Base-by-base conservation (phyloP, 352 stramenopile species). In the Halophytophthora batemanensis region DNA sequence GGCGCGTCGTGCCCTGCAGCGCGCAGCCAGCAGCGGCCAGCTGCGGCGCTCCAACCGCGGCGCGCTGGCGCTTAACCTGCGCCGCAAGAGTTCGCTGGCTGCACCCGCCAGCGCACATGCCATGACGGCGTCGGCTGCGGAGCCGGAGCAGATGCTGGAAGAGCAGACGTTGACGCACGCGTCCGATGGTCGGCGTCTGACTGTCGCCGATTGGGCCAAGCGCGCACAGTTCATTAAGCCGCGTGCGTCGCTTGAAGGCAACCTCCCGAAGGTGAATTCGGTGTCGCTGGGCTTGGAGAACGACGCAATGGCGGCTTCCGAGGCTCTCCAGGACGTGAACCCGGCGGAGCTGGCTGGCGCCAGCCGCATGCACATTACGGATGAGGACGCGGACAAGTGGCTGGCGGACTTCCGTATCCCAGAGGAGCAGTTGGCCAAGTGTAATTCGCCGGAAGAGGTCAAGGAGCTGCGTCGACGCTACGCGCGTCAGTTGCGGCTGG, bases 321-420 rank as follows among this genome's bases (percentile, higher is more conserved):
- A 59, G 23, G 46, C 61, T 18, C 22, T 57, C 17, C 15, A 47
- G 12, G 38, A 60, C 25, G 31, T 47, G 6, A 60, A 67, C 39
- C 40, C 56, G 1, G 45, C 19, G 0, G 34, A 57, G 23, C 0
- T 61, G 6, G 45, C 48, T 10, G 53, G 36, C 23, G 56, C 43
- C 18, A 59, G 62, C 2, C 75, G 78, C 48, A 45, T 62, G 8
- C 69, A 59, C 50, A 92, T 92, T 12, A 71, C 63, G 7, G 74
- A 87, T 19, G 74, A 73, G 34, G 82, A 92, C n/a, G 77, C 90
- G 17, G 73, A 90, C 45, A 79, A 84, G 44, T 92, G 78, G 77
- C 74, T 92, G 10, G 57, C 63, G 12, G 58, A 74, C 12, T 90
- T 80, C 41, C 50, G 72, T 47, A 73, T 92, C 33, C 78, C 82